Evolutionary conservation across 257 asterid species (phyloP).

Genomic region (Solanum phureja): DNA sequence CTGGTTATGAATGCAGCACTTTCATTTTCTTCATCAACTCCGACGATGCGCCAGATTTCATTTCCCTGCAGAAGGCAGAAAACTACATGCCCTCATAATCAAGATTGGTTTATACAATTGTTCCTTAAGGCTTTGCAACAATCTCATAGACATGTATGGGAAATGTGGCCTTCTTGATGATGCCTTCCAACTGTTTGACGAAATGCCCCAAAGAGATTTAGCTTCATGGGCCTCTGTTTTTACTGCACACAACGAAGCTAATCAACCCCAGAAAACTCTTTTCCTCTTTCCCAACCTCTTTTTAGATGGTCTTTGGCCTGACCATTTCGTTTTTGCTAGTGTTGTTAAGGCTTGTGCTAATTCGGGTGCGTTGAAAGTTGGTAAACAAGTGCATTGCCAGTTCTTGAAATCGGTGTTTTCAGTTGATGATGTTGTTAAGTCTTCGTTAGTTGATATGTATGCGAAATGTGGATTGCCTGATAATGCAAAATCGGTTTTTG

Average conservation of each 20-base stretch:
- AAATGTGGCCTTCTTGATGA: slow-evolving; percentile 38
- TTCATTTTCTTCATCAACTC: slow-evolving; percentile 31
- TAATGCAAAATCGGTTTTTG: slow-evolving; percentile 39
- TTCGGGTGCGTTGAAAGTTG: slow-evolving; percentile 27
- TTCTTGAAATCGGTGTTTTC: slow-evolving; percentile 39
- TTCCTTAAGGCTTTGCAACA: slow-evolving; percentile 30
- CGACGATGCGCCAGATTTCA: slow-evolving; percentile 34
- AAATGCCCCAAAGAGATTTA: slow-evolving; percentile 58
- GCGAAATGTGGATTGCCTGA: slow-evolving; percentile 60
- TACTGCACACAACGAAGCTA: slow-evolving; percentile 54
- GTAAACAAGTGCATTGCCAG: slow-evolving; percentile 60
- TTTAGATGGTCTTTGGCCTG: slow-evolving; percentile 38
- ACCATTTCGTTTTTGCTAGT: slow-evolving; percentile 51
- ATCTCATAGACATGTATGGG: slow-evolving; percentile 41
- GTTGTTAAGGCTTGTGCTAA: slow-evolving; percentile 60
- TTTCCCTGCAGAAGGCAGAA: slow-evolving; percentile 37
- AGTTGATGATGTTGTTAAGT: slow-evolving; percentile 59
- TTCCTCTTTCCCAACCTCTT: slow-evolving; percentile 25
- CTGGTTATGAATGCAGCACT: slow-evolving; percentile 28
- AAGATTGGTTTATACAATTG: slow-evolving; percentile 36
- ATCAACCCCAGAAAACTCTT: slow-evolving; percentile 25
- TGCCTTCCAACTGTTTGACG: slow-evolving; percentile 60
- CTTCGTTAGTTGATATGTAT: slow-evolving; percentile 68
- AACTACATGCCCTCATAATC: slow-evolving; percentile 48
- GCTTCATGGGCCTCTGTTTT: slow-evolving; percentile 81